Base-by-base conservation (phyloP, 805 yeast species). In the Yarrowia yakushimensis region DNA sequence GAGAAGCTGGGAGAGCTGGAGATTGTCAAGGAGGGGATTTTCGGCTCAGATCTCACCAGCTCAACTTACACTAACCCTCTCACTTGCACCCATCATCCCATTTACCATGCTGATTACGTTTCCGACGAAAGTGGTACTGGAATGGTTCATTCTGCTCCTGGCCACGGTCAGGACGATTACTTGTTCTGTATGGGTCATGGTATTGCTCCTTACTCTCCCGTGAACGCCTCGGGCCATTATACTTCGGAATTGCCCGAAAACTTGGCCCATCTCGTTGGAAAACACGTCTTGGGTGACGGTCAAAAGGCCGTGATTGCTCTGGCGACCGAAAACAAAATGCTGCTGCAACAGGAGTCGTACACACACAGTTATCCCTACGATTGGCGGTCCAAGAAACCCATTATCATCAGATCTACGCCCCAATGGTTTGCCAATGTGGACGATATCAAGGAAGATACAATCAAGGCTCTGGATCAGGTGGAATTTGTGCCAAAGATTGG, bases 141-240 rank as follows among this genome's bases (percentile, higher is more conserved):
- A 2, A 76, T 94, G 13, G 99, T 94, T 0, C 99, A 94, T 71
- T 88, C 90, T 20, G 98, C 99, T 0, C 98, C 99, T 1, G 98
- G 97, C 0, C 99, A 94, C 72, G 99, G 99, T 69, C 82, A 85
- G 69, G 99, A 94, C 67, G 99, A 94, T 76, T 92, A 89, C 71
- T 69, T 86, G 8, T 79, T 87, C 34, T 93, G 96, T 33, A 72
- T 81, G 63, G 73, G 77, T 22, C 74, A 86, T 65, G 78, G 78
- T 0, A 78, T 94, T 22, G 77, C 74, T 10, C 82, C 89, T 0
- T 82, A 77, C 65, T 90, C 97, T 0, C 90, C 94, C 0, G 96
- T 94, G 1, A 90, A 94, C 70, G 82, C 81, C 63, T 73, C 77
- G 60, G 99, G 99, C 1, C 78, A 78, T 65, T 90, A 85, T 70